Conservation (phyloP, 2,329 filamentous ascomycete species). For the Penicillium sclerotiorum region DNA sequence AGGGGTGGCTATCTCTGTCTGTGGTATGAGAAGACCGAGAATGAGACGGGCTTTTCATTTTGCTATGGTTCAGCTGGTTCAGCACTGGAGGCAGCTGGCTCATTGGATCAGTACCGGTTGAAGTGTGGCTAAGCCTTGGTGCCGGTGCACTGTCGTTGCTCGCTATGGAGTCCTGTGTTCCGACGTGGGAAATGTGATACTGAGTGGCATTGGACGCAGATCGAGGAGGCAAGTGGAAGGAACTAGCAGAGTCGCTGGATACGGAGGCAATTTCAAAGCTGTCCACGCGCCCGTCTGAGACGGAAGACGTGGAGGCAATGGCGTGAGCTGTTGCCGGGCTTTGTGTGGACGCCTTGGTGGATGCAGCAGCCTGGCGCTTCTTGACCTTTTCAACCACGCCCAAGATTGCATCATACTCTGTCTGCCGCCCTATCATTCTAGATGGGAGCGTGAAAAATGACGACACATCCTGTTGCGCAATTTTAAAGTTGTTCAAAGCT, state of each 20-base stretch:
- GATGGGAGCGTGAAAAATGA: conserved; percentile 88
- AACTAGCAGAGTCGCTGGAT: conserved; percentile 57
- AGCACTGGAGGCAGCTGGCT: conserved; percentile 7
- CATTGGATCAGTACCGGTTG: conserved; percentile 13
- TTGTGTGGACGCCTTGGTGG: conserved; percentile 35
- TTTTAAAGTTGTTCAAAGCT: conserved; percentile 71
- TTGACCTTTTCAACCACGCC: conserved; percentile 76
- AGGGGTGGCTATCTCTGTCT: conserved; percentile 43
- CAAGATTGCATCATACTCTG: conserved; percentile 71
- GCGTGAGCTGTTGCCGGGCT: conserved; percentile 47
- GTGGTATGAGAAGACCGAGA: conserved; percentile 39
- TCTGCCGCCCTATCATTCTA: conserved; percentile 75
- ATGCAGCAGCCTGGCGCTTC: conserved; percentile 58
- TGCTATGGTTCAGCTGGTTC: conserved; percentile 21
- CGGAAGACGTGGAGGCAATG: conserved; percentile 57
- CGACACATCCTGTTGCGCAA: conserved; percentile 83
- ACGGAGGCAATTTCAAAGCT: conserved; percentile 53
- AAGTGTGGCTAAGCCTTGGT: conserved; percentile 27
- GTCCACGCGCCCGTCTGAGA: conserved; percentile 55
- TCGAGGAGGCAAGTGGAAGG: conserved; percentile 42
- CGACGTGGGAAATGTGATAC: conserved; percentile 32
- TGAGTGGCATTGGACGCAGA: conserved; percentile 40
- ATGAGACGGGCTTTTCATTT: conserved; percentile 41
- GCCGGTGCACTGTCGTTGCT: conserved; percentile 39
- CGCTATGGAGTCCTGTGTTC: conserved; percentile 38